Conservation (phyloP, 2,329 filamentous ascomycete species). For the Amauroascus verrucosus region DNA sequence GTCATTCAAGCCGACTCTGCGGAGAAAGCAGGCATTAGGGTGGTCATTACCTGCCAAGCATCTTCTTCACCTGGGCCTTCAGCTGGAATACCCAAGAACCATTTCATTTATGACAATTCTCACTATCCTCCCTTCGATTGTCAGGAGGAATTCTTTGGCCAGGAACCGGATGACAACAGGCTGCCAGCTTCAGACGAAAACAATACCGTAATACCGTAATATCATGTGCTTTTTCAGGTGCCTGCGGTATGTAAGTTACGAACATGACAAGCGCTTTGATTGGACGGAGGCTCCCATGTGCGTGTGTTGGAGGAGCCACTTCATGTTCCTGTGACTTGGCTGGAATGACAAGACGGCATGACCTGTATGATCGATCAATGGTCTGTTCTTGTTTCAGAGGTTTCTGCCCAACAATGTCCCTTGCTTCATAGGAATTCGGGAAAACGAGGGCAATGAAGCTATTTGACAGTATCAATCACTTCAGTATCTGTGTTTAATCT, state of each 20-base stretch:
- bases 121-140: background rate
- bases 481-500: too few species aligned
- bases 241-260: background rate
- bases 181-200: background rate
- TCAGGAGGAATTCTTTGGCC: too few species aligned
- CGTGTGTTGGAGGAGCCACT: too few species aligned
- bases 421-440: background rate
- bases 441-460: background rate
- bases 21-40: background rate
- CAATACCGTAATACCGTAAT: background rate
- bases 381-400: background rate
- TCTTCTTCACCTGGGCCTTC: background rate
- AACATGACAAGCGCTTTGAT: background rate
- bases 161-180: too few species aligned
- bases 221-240: background rate
- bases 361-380: background rate
- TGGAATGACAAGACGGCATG: background rate
- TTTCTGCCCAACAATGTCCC: conserved; percentile 7
- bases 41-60: background rate
- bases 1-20: background rate
- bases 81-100: too few species aligned
- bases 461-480: background rate
- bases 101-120: background rate
- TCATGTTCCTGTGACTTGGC: conserved; percentile 8
- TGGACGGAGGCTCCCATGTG: background rate